Evolutionary conservation across 208 protist species (phyloP), one percentile per base, ranked within the genome.

Genomic region (Trypanosoma mega): DNA sequence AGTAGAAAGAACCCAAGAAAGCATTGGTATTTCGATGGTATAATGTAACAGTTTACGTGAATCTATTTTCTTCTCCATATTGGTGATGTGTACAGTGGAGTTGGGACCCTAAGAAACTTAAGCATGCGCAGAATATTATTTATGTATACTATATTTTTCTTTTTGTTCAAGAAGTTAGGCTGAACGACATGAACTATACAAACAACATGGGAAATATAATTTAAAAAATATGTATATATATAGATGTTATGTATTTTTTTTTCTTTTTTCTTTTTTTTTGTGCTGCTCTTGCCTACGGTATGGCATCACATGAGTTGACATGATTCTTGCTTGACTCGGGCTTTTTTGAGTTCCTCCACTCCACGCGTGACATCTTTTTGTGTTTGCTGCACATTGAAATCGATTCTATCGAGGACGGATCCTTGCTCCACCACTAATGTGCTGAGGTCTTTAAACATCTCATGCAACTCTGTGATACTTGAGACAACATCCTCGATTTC

Each of bases 381-480:
- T 4, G 89, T 69, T 47, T 91, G 74, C 55, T 90, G 78, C 11
- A 97, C 65, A 65, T 93, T 96, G 68, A 82, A 94, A 62, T 98
- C 94, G 57, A 98, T 91, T 18, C 94, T 80, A 57, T 98, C 94
- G 9, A 98, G 70, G 55, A 96, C 76, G 0, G 90, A 87, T 0
- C 94, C 92, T 37, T 97, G 93, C 26, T 96, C 88, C 2, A 83
- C 75, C 9, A 96, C 80, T 52, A 96, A 54, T 31, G 44, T 51
- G 45, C 80, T 58, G 8, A 97, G 57, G 39, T 90, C 83, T 18
- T 90, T 77, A 50, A 97, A 96, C 78, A 96, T 89, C 21, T 54
- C 27, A 49, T 93, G 81, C 21, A 97, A 68, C 36, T 98, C 88
- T 30, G 87, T 78, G n/a, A 98, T 76, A 53, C 76, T 88, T 12